These are phyloP conservation scores for Kingdonia uniflora DNA, from an alignment of 164 flowering plant species.

Conservation along the genomic window DNA sequence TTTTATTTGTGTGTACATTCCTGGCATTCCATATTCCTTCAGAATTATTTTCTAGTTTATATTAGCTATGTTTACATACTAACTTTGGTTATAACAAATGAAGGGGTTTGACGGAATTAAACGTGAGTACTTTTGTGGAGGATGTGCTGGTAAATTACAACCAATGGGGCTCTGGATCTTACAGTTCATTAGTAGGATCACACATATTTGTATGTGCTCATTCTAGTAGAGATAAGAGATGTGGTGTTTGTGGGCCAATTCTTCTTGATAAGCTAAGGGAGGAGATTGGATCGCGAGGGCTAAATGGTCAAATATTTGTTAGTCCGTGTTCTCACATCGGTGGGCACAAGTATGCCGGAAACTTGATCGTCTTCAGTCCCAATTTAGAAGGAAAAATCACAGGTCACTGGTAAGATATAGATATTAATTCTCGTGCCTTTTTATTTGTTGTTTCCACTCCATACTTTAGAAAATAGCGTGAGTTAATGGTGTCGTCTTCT, in stretches of 20 bases:
- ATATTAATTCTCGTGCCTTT: background rate
- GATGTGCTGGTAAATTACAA: constrained; percentile 67
- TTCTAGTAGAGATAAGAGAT: constrained; percentile 74
- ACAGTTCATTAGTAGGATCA: constrained; percentile 50
- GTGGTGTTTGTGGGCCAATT: constrained; percentile 94
- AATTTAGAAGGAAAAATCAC: constrained; percentile 43
- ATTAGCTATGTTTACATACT: constrained; percentile 1
- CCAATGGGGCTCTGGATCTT: constrained; percentile 49
- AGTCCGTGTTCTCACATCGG: constrained; percentile 87
- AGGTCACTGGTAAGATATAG: constrained; percentile 66
- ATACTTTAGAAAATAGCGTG: background rate
- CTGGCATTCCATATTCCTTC: background rate
- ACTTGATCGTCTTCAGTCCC: constrained; percentile 59
- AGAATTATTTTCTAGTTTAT: background rate
- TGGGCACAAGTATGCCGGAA: constrained; percentile 97
- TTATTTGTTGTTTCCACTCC: background rate
- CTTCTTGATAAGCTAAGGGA: constrained; percentile 61
- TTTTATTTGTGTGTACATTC: too few species aligned
- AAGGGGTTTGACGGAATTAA: constrained; percentile 63
- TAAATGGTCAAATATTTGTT: constrained; percentile 51
- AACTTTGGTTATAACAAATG: constrained; percentile 10
- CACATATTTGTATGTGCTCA: constrained; percentile 87
- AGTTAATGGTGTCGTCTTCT: background rate
- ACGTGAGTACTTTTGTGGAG: constrained; percentile 69
- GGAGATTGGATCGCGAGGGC: constrained; percentile 50